Evolutionary conservation across 164 flowering plant species (phyloP), one percentile per base, ranked within the genome.

Genomic region (Protea cynaroides): DNA sequence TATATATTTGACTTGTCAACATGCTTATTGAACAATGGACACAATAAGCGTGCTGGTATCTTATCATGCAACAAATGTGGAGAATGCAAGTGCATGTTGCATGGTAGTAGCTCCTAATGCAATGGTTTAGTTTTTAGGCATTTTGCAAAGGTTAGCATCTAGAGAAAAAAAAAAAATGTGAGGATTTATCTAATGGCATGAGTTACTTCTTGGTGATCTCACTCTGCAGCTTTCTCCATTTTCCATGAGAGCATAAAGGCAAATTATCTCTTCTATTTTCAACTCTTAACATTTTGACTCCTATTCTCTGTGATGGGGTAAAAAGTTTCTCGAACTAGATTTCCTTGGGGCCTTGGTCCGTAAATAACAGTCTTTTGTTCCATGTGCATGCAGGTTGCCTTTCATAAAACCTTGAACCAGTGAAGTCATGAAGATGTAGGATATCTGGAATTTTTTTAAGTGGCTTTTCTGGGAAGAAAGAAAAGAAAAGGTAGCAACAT

Each of bases 331-430:
- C 18, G 25, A 4, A 5, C 25, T 7, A 38, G 14, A 37, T 57
- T 23, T n/a, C 23, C 24, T 13, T 43, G 19, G 0, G 10, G 22
- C 15, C 0, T n/a, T 8, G 12, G 14, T 23, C 29, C 7, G 11
- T 24, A 22, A 8, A 2, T 52, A 4, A 19, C 19, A 53, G 51
- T 29, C 24, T 7, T 18, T 7, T 37, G 3, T 61, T 40, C 52
- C n/a, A 24, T 52, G 25, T 17, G 5, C 13, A n/a, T 69, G 69
- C 74, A 71, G 78, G 78, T 71, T 57, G 66, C 74, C 23, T 74
- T 63, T 57, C 78, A 74, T 37, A 74, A 74, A 52, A 63, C 74
- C 7, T 56, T 74, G 44, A 74, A 71, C 58, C 65, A 60, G 11
- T 72, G 61, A 72, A 44, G 3, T 22, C 36, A 56, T 56, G 17